Percentiles rank a stretch among this genome's conserved stretches.
Conservation (phyloP, 2,329 filamentous ascomycete species). For the Dichotomopilus funicola region DNA sequence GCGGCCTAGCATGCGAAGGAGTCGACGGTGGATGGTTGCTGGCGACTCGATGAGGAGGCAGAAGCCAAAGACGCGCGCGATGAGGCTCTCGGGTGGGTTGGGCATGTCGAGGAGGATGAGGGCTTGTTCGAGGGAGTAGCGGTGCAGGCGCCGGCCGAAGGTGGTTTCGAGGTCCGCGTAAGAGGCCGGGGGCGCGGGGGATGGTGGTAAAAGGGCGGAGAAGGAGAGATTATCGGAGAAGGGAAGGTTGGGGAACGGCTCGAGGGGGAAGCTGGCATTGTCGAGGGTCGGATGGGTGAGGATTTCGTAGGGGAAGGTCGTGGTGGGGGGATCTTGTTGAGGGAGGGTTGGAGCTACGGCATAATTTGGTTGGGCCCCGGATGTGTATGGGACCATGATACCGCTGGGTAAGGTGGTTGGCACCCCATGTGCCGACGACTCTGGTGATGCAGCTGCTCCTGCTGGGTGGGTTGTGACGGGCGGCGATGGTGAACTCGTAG, state of each 20-base stretch:
- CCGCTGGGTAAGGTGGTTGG: constrained; percentile 23
- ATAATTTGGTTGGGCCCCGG: constrained; percentile 8
- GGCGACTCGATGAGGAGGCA: constrained; percentile 54
- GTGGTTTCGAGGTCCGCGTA: constrained; percentile 58
- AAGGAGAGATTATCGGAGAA: constrained; percentile 12
- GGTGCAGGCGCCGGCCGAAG: constrained; percentile 66
- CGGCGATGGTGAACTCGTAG: no score
- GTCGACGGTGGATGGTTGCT: constrained; percentile 40
- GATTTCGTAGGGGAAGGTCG: constrained; percentile 22
- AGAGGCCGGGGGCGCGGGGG: constrained; percentile 41
- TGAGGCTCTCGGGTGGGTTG: constrained; percentile 40
- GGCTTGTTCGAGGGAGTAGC: constrained; percentile 56
- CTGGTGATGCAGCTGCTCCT: background rate
- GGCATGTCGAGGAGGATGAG: constrained; percentile 49
- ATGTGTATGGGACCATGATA: constrained; percentile 24
- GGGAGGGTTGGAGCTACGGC: constrained; percentile 6
- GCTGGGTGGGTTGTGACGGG: no score
- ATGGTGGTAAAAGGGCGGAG: constrained; percentile 27
- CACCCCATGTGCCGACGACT: background rate
- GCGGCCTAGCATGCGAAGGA: constrained; percentile 30
- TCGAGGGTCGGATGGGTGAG: constrained; percentile 44
- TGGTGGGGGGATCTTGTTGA: constrained; percentile 10
- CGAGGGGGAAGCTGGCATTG: constrained; percentile 49
- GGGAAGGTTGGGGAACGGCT: constrained; percentile 20
- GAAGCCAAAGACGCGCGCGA: constrained; percentile 61